phyloP scores from a whole-genome alignment of 495 filamentous ascomycete species.

The Aspergillus cavernicola region DNA sequence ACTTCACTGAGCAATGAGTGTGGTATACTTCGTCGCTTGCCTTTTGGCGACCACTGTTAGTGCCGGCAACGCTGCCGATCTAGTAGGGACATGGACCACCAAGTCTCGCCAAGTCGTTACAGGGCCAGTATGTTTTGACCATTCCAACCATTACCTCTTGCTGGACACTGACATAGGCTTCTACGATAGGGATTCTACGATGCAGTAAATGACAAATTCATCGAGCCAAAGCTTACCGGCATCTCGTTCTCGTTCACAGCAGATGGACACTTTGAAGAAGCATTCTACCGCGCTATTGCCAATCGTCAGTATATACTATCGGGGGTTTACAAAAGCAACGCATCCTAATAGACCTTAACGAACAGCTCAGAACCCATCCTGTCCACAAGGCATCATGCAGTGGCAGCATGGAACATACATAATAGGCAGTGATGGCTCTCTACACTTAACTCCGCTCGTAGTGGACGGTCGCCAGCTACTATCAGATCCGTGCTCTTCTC shows the following conservation, averaged over 20 bases:
- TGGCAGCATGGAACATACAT: constrained; percentile 71
- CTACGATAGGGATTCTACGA: constrained; percentile 74
- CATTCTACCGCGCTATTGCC: constrained; percentile 67
- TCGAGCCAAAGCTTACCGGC: constrained; percentile 68
- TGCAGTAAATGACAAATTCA: constrained; percentile 61
- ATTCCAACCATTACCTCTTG: too few relatives aligned
- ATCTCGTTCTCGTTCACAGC: constrained; percentile 77
- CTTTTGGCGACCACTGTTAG: constrained; percentile 28
- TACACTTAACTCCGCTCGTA: constrained; percentile 59
- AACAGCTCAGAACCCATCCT: constrained; percentile 58
- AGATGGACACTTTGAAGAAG: constrained; percentile 70
- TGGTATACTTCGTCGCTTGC: constrained; percentile 12
- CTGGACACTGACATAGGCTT: too few relatives aligned
- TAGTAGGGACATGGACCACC: constrained; percentile 74
- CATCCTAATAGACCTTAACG: background rate
- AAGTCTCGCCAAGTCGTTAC: constrained; percentile 71
- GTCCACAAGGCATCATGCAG: constrained; percentile 68
- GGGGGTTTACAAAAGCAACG: background rate
- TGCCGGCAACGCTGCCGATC: constrained; percentile 36
- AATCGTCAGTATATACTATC: constrained; percentile 58
- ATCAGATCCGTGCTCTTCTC: constrained; percentile 60
- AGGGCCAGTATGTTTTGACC: constrained; percentile 62
- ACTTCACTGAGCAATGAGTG: constrained; percentile 12
- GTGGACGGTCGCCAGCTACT: constrained; percentile 70
- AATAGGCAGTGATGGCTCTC: constrained; percentile 52